Base-by-base conservation (phyloP, 768 basidiomycete species). In the Serendipita sp. region DNA sequence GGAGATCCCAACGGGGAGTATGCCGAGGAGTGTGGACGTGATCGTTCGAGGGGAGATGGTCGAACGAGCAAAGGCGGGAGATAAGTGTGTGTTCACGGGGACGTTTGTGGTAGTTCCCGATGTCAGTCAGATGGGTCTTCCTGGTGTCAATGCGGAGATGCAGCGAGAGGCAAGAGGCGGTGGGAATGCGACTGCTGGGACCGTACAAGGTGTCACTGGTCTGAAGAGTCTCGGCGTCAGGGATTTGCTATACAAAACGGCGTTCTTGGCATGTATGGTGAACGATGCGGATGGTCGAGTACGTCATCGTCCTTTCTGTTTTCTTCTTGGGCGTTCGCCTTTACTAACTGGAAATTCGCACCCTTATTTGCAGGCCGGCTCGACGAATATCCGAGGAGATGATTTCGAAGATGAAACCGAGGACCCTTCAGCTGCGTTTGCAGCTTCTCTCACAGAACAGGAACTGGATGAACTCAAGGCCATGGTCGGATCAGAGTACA, bases 81-180 rank as follows among this genome's bases (percentile, higher is more conserved):
- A 99, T 74, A 97, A 96, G 73, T 96, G 92, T 71, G 88, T 95
- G 58, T 98, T 99, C 72, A 96, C 91, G 3, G 96, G 96, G 20
- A 89, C 91, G 0, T 98, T 99, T 74, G 94, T 98, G 68, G 95
- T 98, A 61, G 94, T 99, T 0, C 96, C 96, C 3, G 96, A 99
- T 74, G 95, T 98, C 58, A 88, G 92, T 66, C 94, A 96, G 72
- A 81, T 99, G 20, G 92, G 94, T 2, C 73, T 98, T 16, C 94
- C 94, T 0, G 96, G 96, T 16, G 94, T 96, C 28, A 95, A 92
- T 71, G 85, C 93, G 0, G 84, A 95, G 72, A 79, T 98, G 65
- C 88, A 91, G 75, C 80, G 94, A 38, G 93, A 97, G 72, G 83
- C 88, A 1, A 83, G 78, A 64, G 82, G 79, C 65, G 81, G 78